Evolutionary conservation across 768 basidiomycete genomes (phyloP).

Genomic region (Symmetrospora coprosmae): DNA sequence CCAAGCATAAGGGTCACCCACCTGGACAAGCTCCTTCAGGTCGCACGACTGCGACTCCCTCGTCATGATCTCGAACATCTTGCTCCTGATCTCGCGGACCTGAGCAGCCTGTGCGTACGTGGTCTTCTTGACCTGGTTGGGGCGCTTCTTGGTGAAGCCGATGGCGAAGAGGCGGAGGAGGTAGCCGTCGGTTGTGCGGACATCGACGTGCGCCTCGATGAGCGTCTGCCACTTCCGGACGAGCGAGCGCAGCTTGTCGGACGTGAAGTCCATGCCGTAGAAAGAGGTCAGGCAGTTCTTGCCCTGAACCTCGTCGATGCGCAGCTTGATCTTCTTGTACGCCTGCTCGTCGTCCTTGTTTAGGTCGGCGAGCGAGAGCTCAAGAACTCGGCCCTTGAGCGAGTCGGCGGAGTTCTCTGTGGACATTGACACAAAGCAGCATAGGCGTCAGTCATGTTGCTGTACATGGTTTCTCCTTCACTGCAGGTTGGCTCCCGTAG

Average conservation of each 20-base stretch:
- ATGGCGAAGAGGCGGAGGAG: constrained; percentile 97
- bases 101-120: constrained; percentile 93
- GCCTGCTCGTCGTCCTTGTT: constrained; percentile 99
- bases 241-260: constrained; percentile 97
- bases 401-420: constrained; percentile 97
- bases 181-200: constrained; percentile 98
- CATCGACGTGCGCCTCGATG: constrained; percentile 96
- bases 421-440: constrained; percentile 21
- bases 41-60: constrained; percentile 89
- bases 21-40: constrained; percentile 63
- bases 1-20: not conserved
- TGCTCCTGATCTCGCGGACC: constrained; percentile 91
- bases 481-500: not conserved
- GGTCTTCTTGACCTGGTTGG: constrained; percentile 93
- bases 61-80: constrained; percentile 99
- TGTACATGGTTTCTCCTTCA: not conserved
- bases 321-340: constrained; percentile 98
- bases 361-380: constrained; percentile 89
- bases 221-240: constrained; percentile 99
- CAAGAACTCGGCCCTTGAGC: constrained; percentile 87
- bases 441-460: not conserved
- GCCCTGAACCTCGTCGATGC: constrained; percentile 66
- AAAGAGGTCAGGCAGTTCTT: constrained; percentile 99
- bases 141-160: constrained; percentile 95
- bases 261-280: constrained; percentile 99